phyloP scores from a whole-genome alignment of 2,329 filamentous ascomycete species.

The Pseudopithomyces chartarum region DNA sequence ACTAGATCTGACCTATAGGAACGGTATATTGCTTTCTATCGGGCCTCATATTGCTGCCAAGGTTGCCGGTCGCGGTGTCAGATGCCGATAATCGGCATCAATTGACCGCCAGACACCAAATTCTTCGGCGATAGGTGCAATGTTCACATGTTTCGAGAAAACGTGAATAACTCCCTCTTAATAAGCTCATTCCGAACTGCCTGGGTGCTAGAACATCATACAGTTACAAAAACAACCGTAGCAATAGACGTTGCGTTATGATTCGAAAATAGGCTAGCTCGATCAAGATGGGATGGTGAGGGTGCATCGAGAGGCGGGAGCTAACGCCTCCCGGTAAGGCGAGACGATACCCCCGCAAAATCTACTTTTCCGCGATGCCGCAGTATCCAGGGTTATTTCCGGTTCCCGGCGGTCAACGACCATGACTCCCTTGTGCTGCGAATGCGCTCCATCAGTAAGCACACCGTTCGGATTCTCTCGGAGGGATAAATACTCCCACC shows the following conservation, averaged over 20 bases:
- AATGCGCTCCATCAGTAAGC: background rate
- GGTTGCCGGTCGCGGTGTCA: no score
- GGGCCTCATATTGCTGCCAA: no score
- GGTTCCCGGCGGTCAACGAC: background rate
- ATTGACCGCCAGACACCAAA: background rate
- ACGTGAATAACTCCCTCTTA: no score
- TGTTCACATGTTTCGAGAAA: background rate
- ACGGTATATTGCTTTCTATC: no score
- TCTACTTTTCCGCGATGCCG: background rate
- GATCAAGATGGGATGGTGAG: background rate
- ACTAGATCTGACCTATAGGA: no score
- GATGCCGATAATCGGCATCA: no score
- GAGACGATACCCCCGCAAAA: background rate
- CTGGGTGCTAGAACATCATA: no score
- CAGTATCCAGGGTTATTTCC: background rate
- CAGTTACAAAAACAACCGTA: no score
- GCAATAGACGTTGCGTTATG: no score
- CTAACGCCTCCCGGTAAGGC: background rate
- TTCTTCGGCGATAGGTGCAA: background rate
- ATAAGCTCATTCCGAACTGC: no score
- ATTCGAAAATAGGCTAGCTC: no score
- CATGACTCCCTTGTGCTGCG: background rate
- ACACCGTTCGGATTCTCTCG: background rate
- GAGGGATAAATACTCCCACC: background rate
- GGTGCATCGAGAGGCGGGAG: background rate